Percentiles rank a stretch among this genome's conserved stretches.
Conservation (phyloP, 441 rosid genomes). For the Arabidopsis hybrid region DNA sequence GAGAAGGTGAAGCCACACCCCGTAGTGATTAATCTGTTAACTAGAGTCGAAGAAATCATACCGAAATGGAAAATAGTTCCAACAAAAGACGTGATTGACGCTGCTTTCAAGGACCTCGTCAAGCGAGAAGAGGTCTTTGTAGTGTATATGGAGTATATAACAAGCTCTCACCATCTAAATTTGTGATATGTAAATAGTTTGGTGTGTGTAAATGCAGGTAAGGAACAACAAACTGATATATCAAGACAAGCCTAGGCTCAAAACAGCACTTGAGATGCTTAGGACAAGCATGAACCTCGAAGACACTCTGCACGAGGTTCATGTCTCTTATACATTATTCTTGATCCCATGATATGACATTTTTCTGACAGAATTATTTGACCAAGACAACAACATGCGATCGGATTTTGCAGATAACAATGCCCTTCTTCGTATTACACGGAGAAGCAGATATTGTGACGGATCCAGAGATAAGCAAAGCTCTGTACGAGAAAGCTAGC, state of each 20-base stretch:
- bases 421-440: constrained; percentile 87
- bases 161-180: not conserved
- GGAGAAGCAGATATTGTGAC: constrained; percentile 94
- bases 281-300: constrained; percentile 91
- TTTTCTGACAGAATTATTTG: not conserved
- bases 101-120: constrained; percentile 83
- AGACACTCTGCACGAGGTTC: constrained; percentile 58
- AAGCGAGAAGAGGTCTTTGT: constrained; percentile 79
- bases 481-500: constrained; percentile 70
- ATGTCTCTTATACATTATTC: not conserved
- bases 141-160: not conserved
- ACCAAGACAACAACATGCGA: not conserved
- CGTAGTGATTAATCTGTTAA: constrained; percentile 70
- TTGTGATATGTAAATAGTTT: constrained; percentile 4
- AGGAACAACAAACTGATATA: constrained; percentile 91
- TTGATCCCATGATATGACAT: not conserved
- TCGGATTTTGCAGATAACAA: constrained; percentile 45
- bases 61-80: constrained; percentile 99
- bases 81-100: constrained; percentile 82
- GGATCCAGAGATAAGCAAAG: constrained; percentile 96
- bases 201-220: constrained; percentile 53
- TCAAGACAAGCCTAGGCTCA: constrained; percentile 93
- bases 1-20: constrained; percentile 97
- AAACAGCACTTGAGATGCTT: constrained; percentile 96
- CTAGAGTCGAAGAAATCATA: constrained; percentile 80